Evolutionary conservation across 345 rosid species (phyloP).

Genomic region (Erodium maritimum): DNA sequence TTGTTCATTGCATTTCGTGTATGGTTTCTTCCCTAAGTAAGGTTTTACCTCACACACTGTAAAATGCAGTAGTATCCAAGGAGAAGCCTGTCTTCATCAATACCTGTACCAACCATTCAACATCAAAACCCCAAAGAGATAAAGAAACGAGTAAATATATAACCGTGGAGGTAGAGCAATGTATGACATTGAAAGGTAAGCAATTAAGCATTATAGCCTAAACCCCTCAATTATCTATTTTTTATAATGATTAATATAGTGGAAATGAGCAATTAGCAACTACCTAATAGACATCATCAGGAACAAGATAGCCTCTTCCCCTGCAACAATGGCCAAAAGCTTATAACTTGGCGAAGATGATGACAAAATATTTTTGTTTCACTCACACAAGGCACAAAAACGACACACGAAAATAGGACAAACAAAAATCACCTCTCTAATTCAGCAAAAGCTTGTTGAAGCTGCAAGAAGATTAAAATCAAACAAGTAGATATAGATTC

Average conservation of each 20-base stretch:
- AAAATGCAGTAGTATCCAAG: conserved; percentile 54
- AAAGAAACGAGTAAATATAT: neutral
- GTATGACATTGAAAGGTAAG: neutral
- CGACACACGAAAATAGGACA: neutral
- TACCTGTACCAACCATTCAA: conserved; percentile 28
- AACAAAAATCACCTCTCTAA: conserved; percentile 35
- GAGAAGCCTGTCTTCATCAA: conserved; percentile 53
- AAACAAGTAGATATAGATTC: neutral
- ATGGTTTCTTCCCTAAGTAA: neutral
- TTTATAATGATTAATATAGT: no score
- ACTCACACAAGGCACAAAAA: neutral
- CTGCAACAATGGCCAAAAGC: conserved; percentile 24
- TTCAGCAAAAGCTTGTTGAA: conserved; percentile 54
- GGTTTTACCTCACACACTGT: conserved; percentile 50
- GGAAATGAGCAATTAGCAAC: neutral
- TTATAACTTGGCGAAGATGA: no score
- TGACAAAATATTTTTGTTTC: no score
- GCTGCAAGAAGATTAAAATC: conserved; percentile 21
- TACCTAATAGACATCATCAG: conserved; percentile 51
- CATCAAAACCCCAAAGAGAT: conserved; percentile 3
- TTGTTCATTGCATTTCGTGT: neutral
- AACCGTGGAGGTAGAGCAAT: neutral
- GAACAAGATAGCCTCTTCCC: conserved; percentile 43
- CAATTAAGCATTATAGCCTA: no score
- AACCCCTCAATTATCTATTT: no score